Evolutionary conservation across 176 grass and related monocot species (phyloP), one percentile per base, ranked within the genome.

Genomic region (Aegilops longissima): DNA sequence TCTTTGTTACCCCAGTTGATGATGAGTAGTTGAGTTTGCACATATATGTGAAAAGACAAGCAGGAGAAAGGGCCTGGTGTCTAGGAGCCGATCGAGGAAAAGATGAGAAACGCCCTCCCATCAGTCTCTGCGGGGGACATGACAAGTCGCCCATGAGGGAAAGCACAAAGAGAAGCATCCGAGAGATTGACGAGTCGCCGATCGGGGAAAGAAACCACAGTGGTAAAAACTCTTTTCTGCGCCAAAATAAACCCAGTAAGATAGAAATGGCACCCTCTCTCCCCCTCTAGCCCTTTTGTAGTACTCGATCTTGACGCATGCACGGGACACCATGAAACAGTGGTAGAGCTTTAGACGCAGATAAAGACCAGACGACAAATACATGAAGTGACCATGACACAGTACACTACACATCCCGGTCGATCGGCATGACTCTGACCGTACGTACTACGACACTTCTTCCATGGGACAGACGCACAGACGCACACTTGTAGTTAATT

Each of bases 281-380:
- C 21, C 80, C 77, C 4, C 45, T 67, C 70, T 52, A 39, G 20
- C 66, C 70, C 49, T 82, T 44, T 76, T 59, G 77, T 34, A 58
- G 78, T 34, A 66, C 38, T 79, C n/a, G 61, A 54, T 73, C 88
- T 85, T 74, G 82, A 72, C 64, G 63, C 64, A 88, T 78, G 93
- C 93, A 84, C 90, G 38, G 86, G 83, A 95, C 93, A 92, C 93
- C 2, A 92, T 33, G 70, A 84, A 88, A 92, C 86, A 90, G 88
- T 70, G 70, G 63, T 80, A 89, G 80, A 88, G 42, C 90, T 88
- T 92, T 92, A 84, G 77, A 38, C 81, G 39, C 88, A 86, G 88
- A 86, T 90, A 86, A 88, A 93, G 92, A 83, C 85, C 69, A 91
- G 27, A 89, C 87, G 66, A 87, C 84, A 79, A 72, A 59, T 86